These are phyloP conservation scores for Coemansia biformis DNA, from an alignment of 192 early-diverging fungal genomes.

Conservation along the genomic window DNA sequence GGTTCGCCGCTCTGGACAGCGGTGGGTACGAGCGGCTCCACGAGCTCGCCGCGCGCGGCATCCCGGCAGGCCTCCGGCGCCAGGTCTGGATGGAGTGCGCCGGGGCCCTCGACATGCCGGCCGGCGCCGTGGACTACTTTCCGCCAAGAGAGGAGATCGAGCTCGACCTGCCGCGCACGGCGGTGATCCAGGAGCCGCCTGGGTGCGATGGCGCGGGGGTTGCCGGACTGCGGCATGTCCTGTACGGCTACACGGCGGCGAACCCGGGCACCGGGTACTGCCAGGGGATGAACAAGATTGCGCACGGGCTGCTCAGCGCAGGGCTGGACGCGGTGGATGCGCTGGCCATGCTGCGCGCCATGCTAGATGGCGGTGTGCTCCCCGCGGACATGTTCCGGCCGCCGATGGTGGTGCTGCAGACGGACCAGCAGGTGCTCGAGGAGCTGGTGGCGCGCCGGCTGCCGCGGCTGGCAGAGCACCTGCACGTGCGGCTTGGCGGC, in stretches of 20 bases:
- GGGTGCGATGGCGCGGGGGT: constrained; percentile 1
- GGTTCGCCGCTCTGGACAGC: constrained; percentile 14
- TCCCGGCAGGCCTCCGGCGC: constrained; percentile 25
- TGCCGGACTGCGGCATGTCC: constrained; percentile 21
- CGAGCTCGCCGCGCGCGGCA: constrained; percentile 20
- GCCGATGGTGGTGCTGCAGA: constrained; percentile 50
- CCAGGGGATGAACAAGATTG: constrained; percentile 58
- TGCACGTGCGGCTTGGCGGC: constrained; percentile 41
- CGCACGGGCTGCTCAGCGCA: constrained; percentile 47
- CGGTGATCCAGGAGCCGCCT: neutral
- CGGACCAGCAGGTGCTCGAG: constrained; percentile 53
- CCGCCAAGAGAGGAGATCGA: constrained; percentile 32
- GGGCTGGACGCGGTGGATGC: constrained; percentile 47
- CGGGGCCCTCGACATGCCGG: constrained; percentile 19
- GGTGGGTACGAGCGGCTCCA: constrained; percentile 6
- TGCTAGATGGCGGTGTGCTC: constrained; percentile 48
- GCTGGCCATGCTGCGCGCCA: constrained; percentile 43
- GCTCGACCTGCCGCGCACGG: constrained; percentile 37
- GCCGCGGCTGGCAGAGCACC: constrained; percentile 45
- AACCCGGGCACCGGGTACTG: constrained; percentile 53
- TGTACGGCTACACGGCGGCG: constrained; percentile 26
- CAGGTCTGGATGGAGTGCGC: constrained; percentile 47
- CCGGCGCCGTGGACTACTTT: neutral
- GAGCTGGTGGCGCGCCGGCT: constrained; percentile 48
- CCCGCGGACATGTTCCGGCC: constrained; percentile 50